These are phyloP conservation scores for Backusella liffmaniae DNA, from an alignment of 192 early-diverging fungal species.

Conservation along the genomic window DNA sequence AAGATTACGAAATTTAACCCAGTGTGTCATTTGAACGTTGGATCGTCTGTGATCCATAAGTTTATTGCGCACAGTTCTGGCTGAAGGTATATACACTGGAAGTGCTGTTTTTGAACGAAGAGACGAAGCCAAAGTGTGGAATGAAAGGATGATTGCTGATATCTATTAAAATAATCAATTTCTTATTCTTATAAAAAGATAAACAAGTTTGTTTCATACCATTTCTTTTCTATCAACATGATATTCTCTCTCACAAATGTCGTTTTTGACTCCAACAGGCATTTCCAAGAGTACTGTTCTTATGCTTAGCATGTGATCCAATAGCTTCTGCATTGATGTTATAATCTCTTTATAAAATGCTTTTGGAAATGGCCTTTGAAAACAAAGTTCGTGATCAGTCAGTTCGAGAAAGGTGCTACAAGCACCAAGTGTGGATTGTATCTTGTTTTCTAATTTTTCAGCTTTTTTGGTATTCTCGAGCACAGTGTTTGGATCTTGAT, in stretches of 20 bases:
- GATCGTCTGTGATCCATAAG: conserved; percentile 30
- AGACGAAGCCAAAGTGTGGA: conserved; percentile 72
- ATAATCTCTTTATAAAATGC: conserved; percentile 63
- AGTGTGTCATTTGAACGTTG: neutral
- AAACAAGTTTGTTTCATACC: neutral
- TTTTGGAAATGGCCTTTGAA: conserved; percentile 70
- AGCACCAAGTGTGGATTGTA: conserved; percentile 20
- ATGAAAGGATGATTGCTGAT: conserved; percentile 61
- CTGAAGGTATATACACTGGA: conserved; percentile 68
- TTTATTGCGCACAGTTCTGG: conserved; percentile 39
- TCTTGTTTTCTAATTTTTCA: conserved; percentile 22
- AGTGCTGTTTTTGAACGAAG: conserved; percentile 69
- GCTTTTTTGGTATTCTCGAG: conserved; percentile 18
- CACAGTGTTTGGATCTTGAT: conserved; percentile 43
- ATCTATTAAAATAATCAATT: conserved; percentile 30
- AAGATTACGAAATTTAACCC: conserved; percentile 30
- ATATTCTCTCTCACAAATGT: conserved; percentile 42
- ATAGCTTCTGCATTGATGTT: conserved; percentile 63
- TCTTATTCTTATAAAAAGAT: neutral
- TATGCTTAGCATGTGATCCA: conserved; percentile 70
- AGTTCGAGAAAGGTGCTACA: conserved; percentile 48
- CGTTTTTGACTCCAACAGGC: conserved; percentile 39
- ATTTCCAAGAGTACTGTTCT: conserved; percentile 43
- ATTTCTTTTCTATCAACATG: neutral
- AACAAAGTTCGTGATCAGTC: conserved; percentile 69